A percentile compares a stretch with the other conserved stretches of the same genome.
Evolutionary conservation across 805 yeast species (phyloP).

Genomic region (Schwanniomyces pseudopolymorphus): DNA sequence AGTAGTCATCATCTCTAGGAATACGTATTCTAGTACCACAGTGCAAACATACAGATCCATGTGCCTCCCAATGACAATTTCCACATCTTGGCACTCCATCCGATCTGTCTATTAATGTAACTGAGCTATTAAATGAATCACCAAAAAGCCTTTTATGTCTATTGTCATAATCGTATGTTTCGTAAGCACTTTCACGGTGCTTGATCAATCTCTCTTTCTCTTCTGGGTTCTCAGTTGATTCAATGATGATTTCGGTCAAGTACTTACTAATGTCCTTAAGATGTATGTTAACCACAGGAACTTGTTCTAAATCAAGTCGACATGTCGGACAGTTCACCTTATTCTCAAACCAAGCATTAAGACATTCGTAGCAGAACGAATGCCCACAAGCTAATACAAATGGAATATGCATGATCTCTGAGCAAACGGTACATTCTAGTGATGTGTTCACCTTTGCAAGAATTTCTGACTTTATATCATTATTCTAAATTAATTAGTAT

Average conservation of each 20-base stretch:
- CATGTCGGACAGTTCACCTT: conserved; percentile 71
- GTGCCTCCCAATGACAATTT: conserved; percentile 78
- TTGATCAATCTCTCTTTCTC: conserved; percentile 20
- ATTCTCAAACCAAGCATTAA: conserved; percentile 60
- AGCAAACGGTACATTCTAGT: conserved; percentile 63
- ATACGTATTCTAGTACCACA: conserved; percentile 57
- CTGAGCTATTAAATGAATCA: conserved; percentile 49
- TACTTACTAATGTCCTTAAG: conserved; percentile 46
- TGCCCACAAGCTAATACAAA: conserved; percentile 69
- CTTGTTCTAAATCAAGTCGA: conserved; percentile 44
- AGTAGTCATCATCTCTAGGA: conserved; percentile 29
- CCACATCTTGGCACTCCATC: conserved; percentile 78
- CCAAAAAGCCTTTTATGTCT: conserved; percentile 43
- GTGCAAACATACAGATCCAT: conserved; percentile 63
- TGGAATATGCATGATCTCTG: conserved; percentile 67
- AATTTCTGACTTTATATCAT: conserved; percentile 16
- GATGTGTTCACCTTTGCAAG: conserved; percentile 26
- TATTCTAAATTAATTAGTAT: conserved; percentile 15
- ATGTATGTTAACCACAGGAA: conserved; percentile 55
- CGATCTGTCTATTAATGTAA: conserved; percentile 55
- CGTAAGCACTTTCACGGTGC: conserved; percentile 24
- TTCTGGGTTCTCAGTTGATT: conserved; percentile 24
- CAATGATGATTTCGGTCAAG: conserved; percentile 39
- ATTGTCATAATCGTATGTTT: conserved; percentile 41
- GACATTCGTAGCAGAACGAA: conserved; percentile 66